Conservation (phyloP, 2,329 filamentous ascomycete genomes). For the Blastomyces gilchristii region DNA sequence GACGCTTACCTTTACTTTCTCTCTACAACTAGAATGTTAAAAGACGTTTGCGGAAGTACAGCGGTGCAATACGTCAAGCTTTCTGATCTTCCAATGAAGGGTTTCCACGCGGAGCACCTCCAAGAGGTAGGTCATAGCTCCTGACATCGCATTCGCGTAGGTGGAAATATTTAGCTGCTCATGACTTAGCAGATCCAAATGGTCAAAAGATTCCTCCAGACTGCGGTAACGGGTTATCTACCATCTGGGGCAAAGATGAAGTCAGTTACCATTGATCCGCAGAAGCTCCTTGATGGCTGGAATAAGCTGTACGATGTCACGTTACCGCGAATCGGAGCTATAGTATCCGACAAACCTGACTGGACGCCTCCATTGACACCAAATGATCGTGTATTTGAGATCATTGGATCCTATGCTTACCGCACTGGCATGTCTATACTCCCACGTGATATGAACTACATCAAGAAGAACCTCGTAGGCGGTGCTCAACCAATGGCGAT, state of each 20-base stretch:
- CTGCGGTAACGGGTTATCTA: conserved; percentile 4
- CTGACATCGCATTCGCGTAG: not conserved
- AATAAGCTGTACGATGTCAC: conserved; percentile 1
- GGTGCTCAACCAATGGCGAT: not conserved
- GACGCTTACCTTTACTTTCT: no score
- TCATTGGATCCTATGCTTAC: conserved; percentile 4
- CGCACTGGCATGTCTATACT: not conserved
- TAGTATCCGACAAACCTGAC: not conserved
- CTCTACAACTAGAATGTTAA: not conserved
- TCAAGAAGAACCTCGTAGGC: not conserved
- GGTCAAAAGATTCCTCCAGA: not conserved
- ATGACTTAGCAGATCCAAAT: conserved; percentile 1
- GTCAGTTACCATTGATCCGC: not conserved
- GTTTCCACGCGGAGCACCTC: conserved; percentile 1
- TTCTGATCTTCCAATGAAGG: not conserved
- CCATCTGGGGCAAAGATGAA: conserved; percentile 3
- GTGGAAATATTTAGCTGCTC: not conserved
- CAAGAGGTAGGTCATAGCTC: not conserved
- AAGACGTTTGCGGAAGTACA: not conserved
- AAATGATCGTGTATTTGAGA: conserved; percentile 3
- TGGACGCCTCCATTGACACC: conserved; percentile 2
- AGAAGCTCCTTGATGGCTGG: not conserved
- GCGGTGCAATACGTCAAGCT: not conserved
- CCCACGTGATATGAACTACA: conserved; percentile 2
- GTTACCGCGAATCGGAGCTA: not conserved